Evolutionary conservation across 179 eudicot species (phyloP), one percentile per base, ranked within the genome.

Genomic region (Beta macrorhiza): DNA sequence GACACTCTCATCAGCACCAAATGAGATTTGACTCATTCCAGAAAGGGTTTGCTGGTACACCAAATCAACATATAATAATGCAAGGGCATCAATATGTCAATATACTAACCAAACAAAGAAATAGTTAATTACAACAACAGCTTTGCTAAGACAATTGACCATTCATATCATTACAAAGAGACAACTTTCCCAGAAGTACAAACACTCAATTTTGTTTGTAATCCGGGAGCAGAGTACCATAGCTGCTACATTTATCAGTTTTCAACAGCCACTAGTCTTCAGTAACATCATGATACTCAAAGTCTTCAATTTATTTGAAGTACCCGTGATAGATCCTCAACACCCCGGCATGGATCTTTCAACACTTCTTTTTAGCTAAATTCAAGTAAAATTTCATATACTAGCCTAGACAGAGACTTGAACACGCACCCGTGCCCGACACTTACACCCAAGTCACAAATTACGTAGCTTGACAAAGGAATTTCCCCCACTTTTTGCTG

Each of bases 11-110:
- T 92, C 98, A 55, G 90, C 88, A 59, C 88, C 91, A 79, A 95
- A 95, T 49, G 98, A 92, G 82, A 95, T 92, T 82, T 93, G 98
- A 83, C 99, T 95, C 85, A 92, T 91, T 76, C 94, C 99, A 72
- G 90, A 85, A 53, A 91, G 89, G n/a, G 98, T 85, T 92, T 93
- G 98, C 99, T 95, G 88, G 73, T 45, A 81, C 49, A 81, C 75
- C 76, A 80, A 75, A 47, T n/a, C 75, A 82, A 37, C 77, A 84
- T 70, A 76, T 49, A 44, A 77, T 45, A 58, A 32, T 45, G 69
- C 52, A 78, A 73, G 77, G 6, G 52, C 45, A 57, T 81, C 77
- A 81, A 61, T 52, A 59, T 68, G 68, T 69, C 59, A 78, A 70
- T 45, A 64, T 65, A 17, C 14, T 14, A 19, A 79, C 61, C 64